These are phyloP conservation scores for Sporothrix euskadiensis DNA, from an alignment of 2,329 filamentous ascomycete genomes.

Conservation along the genomic window DNA sequence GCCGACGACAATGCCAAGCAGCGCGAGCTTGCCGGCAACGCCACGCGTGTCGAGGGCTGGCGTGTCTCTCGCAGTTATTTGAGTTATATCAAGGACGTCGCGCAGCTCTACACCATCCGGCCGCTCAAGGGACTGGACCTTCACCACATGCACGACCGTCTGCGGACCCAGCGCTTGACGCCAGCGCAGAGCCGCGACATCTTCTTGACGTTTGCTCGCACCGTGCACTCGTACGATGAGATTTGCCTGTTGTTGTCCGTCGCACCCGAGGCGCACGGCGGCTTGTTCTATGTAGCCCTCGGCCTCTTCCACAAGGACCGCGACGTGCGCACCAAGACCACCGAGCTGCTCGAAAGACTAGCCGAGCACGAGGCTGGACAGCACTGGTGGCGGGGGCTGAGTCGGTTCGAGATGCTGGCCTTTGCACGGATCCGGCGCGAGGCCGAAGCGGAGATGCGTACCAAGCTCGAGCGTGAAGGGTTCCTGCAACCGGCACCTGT, in stretches of 20 bases:
- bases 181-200: slow-evolving; percentile 77
- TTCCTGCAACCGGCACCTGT: slow-evolving; percentile 38
- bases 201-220: slow-evolving; percentile 75
- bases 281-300: slow-evolving; percentile 85
- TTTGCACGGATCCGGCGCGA: slow-evolving; percentile 77
- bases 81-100: slow-evolving; percentile 83
- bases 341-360: slow-evolving; percentile 78
- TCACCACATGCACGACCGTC: slow-evolving; percentile 86
- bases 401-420: slow-evolving; percentile 83
- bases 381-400: slow-evolving; percentile 87
- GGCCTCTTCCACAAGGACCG: slow-evolving; percentile 88
- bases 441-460: slow-evolving; percentile 53
- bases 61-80: slow-evolving; percentile 94
- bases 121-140: slow-evolving; percentile 82
- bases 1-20: slow-evolving; percentile 76
- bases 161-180: slow-evolving; percentile 77
- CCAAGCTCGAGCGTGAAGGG: slow-evolving; percentile 50
- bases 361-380: slow-evolving; percentile 84
- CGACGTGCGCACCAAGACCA: slow-evolving; percentile 74
- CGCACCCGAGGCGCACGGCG: slow-evolving; percentile 80
- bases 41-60: slow-evolving; percentile 94
- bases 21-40: slow-evolving; percentile 86
- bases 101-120: slow-evolving; percentile 62
- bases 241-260: slow-evolving; percentile 81
- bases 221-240: slow-evolving; percentile 77